Evolutionary conservation across 257 asterid genomes (phyloP), one percentile per base, ranked within the genome.

Genomic region (Petrea volubilis): DNA sequence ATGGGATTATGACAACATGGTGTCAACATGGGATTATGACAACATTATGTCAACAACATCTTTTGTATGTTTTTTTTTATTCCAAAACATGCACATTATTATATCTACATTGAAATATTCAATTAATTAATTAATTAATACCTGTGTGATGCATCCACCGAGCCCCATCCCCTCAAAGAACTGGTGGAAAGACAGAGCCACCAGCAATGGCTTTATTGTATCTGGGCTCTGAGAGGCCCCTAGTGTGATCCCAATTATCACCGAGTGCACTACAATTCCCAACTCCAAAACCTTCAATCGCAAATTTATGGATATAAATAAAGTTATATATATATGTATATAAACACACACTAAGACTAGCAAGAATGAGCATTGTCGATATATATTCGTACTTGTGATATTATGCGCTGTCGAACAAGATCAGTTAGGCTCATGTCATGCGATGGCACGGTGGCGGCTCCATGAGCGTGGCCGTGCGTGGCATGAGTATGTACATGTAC

Each of bases 91-190:
- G 8, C 8, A 5, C 50, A 52, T 60, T 73, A 68, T 64, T 69
- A 72, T 40, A 73, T 71, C 25, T 46, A 49, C 15, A 47, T 28
- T 21, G 23, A 3, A 7, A 10, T 21, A n/a, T n/a, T n/a, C n/a
- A 75, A 59, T 41, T 1, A 13, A 27, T 38, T 7, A 38, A 38
- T 33, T 33, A 13, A 8, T n/a, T 49, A 51, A 13, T 62, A 87
- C 90, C 90, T 87, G 90, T 4, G 90, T 77, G 27, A 87, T 80
- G 76, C 93, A 87, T 23, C 93, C 93, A 61, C 93, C 93, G 29
- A 87, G 90, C 9, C 93, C 93, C 87, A 87, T 84, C 24, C 93
- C 93, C 18, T 84, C 93, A 41, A 87, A 87, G 75, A 87, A 84
- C 65, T 87, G 93, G 57, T 87, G 93, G 66, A 83, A 87, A 27